phyloP scores from a whole-genome alignment of 2,329 filamentous ascomycete genomes.

The Coniochaeta prunicola region DNA sequence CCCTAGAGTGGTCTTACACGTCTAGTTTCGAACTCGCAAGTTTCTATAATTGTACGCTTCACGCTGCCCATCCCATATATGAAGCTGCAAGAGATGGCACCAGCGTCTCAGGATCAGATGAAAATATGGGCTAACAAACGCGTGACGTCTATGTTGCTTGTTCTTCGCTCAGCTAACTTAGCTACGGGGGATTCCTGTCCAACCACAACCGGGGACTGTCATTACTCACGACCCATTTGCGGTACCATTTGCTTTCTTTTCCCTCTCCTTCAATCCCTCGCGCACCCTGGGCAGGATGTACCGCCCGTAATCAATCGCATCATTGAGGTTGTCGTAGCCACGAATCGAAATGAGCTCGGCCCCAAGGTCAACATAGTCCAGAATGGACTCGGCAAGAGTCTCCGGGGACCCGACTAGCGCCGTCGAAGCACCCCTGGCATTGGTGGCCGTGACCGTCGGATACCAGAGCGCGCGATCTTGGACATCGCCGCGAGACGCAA shows the following conservation, averaged over 20 bases:
- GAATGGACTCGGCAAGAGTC: conserved; percentile 45
- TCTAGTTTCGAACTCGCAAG: no score
- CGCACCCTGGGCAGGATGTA: conserved; percentile 46
- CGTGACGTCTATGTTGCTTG: no score
- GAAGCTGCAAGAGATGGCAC: no score
- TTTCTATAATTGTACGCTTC: no score
- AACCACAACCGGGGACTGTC: not conserved
- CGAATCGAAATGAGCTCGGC: conserved; percentile 52
- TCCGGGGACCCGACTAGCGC: conserved; percentile 47
- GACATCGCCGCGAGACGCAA: conserved; percentile 46
- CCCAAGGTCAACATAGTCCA: conserved; percentile 50
- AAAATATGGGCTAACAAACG: no score
- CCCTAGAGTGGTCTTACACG: no score
- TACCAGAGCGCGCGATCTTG: conserved; percentile 58
- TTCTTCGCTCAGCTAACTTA: no score
- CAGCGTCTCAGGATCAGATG: no score
- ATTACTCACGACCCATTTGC: not conserved
- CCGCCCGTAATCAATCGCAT: conserved; percentile 51
- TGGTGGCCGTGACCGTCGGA: conserved; percentile 53
- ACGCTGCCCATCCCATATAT: no score
- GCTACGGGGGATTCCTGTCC: no score
- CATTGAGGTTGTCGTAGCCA: conserved; percentile 54
- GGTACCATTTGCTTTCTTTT: not conserved
- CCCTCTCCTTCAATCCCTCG: conserved; percentile 17
- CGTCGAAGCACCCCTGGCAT: conserved; percentile 51